Percentiles rank a stretch among this genome's conserved stretches.
Conservation (phyloP, 371 early-diverging fungal genomes). For the Blakeslea trispora region DNA sequence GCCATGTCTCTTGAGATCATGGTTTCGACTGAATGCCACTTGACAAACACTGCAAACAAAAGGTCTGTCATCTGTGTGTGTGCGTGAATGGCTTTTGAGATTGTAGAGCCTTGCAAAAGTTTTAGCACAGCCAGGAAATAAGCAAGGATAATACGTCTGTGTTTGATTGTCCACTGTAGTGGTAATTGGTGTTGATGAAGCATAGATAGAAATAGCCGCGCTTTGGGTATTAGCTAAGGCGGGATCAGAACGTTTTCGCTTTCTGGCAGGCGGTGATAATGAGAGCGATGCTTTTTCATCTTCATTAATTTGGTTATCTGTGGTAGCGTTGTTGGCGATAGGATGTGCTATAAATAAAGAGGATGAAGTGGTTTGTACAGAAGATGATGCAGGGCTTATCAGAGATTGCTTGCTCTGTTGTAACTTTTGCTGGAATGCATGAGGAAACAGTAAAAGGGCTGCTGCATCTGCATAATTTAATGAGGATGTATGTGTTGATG, state of each 20-base stretch:
- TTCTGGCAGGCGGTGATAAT: constrained; percentile 15
- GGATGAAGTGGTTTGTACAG: background rate
- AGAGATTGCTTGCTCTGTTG: constrained; percentile 16
- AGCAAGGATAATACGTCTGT: constrained; percentile 62
- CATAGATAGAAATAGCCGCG: constrained; percentile 52
- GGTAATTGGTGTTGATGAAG: constrained; percentile 51
- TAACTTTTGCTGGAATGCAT: background rate
- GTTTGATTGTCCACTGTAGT: constrained; percentile 52
- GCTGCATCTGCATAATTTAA: background rate
- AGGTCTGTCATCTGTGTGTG: constrained; percentile 80
- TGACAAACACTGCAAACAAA: constrained; percentile 75
- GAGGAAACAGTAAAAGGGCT: background rate
- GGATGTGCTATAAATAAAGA: background rate
- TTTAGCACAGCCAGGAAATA: constrained; percentile 71
- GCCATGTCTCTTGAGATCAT: constrained; percentile 84
- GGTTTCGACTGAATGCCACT: constrained; percentile 82
- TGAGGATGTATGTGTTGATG: background rate
- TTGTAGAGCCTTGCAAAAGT: constrained; percentile 78
- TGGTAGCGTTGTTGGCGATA: background rate
- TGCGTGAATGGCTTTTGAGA: constrained; percentile 77
- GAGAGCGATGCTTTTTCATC: background rate
- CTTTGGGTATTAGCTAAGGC: constrained; percentile 52
- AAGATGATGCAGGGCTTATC: background rate
- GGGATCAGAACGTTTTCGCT: constrained; percentile 47
- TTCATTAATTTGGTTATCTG: no score